Evolutionary conservation across 2,329 filamentous ascomycete genomes (phyloP).

Genomic region (Pseudogymnoascus sp.): DNA sequence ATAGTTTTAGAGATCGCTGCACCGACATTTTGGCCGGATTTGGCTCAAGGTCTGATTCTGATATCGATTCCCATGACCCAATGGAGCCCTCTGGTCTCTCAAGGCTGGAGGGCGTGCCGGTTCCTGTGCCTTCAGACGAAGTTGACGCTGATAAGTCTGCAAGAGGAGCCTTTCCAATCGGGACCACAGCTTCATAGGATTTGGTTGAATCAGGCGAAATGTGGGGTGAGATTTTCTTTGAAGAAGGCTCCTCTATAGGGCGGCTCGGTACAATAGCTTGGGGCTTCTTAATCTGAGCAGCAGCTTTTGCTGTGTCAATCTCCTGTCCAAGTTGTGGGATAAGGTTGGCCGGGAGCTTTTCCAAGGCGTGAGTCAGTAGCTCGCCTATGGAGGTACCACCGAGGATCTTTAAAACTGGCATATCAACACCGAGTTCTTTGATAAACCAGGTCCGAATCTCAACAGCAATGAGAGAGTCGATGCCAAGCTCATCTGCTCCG

Average conservation of each 20-base stretch:
- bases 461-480: slow-evolving; percentile 24
- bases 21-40: slow-evolving; percentile 3
- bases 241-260: neutral
- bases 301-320: neutral
- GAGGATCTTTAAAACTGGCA: slow-evolving; percentile 41
- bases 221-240: neutral
- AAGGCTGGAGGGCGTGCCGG: neutral
- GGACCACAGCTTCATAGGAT: neutral
- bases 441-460: slow-evolving; percentile 39
- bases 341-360: neutral
- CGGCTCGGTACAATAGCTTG: neutral
- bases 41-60: neutral
- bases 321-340: neutral
- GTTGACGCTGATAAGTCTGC: neutral
- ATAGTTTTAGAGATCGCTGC: neutral
- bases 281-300: neutral
- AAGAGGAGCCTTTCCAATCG: neutral
- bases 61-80: neutral
- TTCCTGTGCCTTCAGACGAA: neutral
- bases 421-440: slow-evolving; percentile 37
- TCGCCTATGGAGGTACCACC: slow-evolving; percentile 26
- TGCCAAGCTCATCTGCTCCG: slow-evolving; percentile 30
- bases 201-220: neutral
- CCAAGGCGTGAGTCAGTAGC: neutral
- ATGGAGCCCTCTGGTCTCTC: neutral